These are phyloP conservation scores for Chrysopogon serrulatus DNA, from an alignment of 176 grass and related monocot species.

Conservation along the genomic window DNA sequence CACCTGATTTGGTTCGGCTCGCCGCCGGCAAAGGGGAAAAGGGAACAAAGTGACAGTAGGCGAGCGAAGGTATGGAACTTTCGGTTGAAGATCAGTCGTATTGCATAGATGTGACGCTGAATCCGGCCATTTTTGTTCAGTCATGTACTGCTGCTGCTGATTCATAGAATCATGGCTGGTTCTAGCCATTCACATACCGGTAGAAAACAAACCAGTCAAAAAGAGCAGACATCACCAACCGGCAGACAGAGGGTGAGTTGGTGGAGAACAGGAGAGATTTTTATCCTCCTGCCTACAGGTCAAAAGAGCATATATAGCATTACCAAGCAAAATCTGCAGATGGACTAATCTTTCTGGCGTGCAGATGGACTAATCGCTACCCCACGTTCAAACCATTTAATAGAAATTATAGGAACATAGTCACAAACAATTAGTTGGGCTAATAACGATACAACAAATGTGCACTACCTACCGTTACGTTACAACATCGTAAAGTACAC, in stretches of 20 bases:
- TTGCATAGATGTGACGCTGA: background rate
- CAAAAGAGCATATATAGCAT: background rate
- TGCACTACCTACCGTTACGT: background rate
- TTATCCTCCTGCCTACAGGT: background rate
- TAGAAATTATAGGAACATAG: background rate
- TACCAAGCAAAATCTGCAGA: background rate
- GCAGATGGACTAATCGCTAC: background rate
- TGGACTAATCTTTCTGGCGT: background rate
- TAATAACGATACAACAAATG: background rate
- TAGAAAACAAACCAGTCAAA: background rate
- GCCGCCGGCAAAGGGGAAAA: background rate
- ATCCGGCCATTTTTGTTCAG: background rate
- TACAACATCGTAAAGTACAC: background rate
- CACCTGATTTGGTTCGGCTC: background rate
- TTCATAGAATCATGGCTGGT: background rate
- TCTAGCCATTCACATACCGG: background rate
- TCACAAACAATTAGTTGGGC: background rate
- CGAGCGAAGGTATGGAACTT: background rate
- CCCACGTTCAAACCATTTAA: background rate
- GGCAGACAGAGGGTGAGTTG: background rate
- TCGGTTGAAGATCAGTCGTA: background rate
- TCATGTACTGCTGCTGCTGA: background rate
- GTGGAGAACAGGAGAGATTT: background rate
- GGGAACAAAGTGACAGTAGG: background rate
- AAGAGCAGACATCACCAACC: background rate